Evolutionary conservation across 768 basidiomycete genomes (phyloP), one percentile per base, ranked within the genome.

Genomic region (Chalciporus chontae): DNA sequence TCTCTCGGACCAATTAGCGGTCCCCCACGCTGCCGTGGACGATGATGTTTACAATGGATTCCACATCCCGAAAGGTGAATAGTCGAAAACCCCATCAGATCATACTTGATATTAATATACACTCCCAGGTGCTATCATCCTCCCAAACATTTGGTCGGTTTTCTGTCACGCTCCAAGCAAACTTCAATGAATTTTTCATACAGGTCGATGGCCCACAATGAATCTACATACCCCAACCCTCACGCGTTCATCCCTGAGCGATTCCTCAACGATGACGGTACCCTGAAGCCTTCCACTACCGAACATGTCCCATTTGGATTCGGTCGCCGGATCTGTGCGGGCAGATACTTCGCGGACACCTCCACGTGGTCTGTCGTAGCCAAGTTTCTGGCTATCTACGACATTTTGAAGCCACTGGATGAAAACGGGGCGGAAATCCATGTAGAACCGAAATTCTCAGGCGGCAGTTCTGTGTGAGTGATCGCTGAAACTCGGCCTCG

Each of bases 311-410:
- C 31, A 5, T 64, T 52, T 36, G 63, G 63, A 17, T 66, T 66
- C 17, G 63, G 65, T 32, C 52, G 65, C 11, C 57, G 64, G 3
- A 55, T 61, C 26, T 66, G 63, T 24, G 51, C 51, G 6, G 63
- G 64, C 21, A 47, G 64, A 27, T 45, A 63, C 36, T 52, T 61
- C 39, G 61, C 61, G 2, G 58, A 63, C 29, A 13, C 34, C 4
- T 61, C 58, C 1, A 4, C 53, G 3, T 63, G 61, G 61, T 19
- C 42, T 1, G 41, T 40, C 3, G 53, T 61, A 5, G 47, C 54
- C 32, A 47, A 44, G 3, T 41, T 60, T 4, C 23, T 61, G 23
- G 58, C 60, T 0, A 19, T 49, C 5, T 56, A 41, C 48, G 31
- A 42, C 4, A 34, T 56, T 18, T 50, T 37, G 23, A 50, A 45